Conservation (phyloP, 2,329 filamentous ascomycete species). For the Tolypocladium sp. region DNA sequence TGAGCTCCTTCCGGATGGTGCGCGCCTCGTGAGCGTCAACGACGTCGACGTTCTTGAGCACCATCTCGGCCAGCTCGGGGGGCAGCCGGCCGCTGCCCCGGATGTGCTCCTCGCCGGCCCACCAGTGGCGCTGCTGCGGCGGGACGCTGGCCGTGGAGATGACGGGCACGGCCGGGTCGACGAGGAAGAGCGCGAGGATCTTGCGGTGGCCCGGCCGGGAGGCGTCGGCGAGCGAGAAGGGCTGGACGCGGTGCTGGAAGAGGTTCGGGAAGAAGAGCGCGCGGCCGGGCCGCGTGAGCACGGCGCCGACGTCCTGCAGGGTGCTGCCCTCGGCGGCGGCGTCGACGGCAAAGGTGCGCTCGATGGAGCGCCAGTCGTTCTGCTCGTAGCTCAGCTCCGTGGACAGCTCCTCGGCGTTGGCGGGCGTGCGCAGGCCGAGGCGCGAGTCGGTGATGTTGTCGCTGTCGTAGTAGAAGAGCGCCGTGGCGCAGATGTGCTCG, state of each 20-base stretch:
- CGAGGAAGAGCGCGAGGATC: conserved; percentile 50
- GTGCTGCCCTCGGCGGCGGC: conserved; percentile 1
- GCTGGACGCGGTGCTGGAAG: conserved; percentile 40
- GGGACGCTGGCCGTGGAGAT: conserved; percentile 35
- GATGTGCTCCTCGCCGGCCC: conserved; percentile 3
- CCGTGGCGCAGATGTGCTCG: conserved; percentile 54
- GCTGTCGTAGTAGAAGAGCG: conserved; percentile 52
- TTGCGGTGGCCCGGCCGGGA: conserved; percentile 47
- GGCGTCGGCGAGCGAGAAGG: conserved; percentile 42
- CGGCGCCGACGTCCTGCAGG: conserved; percentile 32
- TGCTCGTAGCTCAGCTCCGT: conserved; percentile 18
- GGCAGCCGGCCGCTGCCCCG: background rate
- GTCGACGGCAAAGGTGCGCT: conserved; percentile 23
- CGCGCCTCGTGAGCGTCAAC: conserved; percentile 13
- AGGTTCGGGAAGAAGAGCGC: conserved; percentile 48
- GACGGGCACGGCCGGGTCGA: conserved; percentile 43
- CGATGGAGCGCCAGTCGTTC: conserved; percentile 22
- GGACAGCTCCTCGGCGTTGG: conserved; percentile 17
- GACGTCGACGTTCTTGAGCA: background rate
- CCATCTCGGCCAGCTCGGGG: background rate
- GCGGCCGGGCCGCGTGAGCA: conserved; percentile 36
- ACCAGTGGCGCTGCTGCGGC: conserved; percentile 32
- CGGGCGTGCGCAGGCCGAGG: conserved; percentile 39
- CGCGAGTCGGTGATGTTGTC: conserved; percentile 48
- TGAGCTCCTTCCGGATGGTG: conserved; percentile 13